These are phyloP conservation scores for Thozetella sp. DNA, from an alignment of 495 filamentous ascomycete species.

Conservation along the genomic window DNA sequence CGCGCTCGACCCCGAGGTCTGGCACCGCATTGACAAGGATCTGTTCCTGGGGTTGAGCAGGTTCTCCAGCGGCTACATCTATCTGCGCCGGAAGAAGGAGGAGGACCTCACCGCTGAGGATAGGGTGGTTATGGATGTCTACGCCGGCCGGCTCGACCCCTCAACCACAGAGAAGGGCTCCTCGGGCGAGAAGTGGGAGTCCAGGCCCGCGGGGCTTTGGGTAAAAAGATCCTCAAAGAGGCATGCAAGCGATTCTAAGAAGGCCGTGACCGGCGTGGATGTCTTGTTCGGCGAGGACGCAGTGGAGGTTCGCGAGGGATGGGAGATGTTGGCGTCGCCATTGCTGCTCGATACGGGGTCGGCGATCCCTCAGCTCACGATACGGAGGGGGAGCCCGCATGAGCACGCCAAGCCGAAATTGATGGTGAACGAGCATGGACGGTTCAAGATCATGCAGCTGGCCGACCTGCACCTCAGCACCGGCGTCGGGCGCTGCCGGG, in stretches of 20 bases:
- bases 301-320: conserved; percentile 82
- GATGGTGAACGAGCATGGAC: conserved; percentile 81
- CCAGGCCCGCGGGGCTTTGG: conserved; percentile 81
- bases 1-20: conserved; percentile 71
- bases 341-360: conserved; percentile 65
- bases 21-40: conserved; percentile 91
- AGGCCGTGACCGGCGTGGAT: conserved; percentile 81
- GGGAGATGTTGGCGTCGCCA: conserved; percentile 73
- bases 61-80: conserved; percentile 79
- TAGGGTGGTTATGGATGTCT: conserved; percentile 67
- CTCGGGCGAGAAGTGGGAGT: conserved; percentile 75
- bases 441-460: conserved; percentile 95
- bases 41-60: conserved; percentile 76
- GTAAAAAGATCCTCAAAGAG: conserved; percentile 76
- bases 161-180: conserved; percentile 54
- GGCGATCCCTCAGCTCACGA: conserved; percentile 68
- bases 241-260: conserved; percentile 76
- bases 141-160: conserved; percentile 72
- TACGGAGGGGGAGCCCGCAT: conserved; percentile 68
- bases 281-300: conserved; percentile 93
- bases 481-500: conserved; percentile 81
- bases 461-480: conserved; percentile 92
- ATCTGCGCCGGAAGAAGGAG: conserved; percentile 85
- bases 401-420: conserved; percentile 67
- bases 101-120: conserved; percentile 77